Evolutionary conservation across 148 eudicot species (phyloP).

Genomic region (Dysphania ambrosioides): DNA sequence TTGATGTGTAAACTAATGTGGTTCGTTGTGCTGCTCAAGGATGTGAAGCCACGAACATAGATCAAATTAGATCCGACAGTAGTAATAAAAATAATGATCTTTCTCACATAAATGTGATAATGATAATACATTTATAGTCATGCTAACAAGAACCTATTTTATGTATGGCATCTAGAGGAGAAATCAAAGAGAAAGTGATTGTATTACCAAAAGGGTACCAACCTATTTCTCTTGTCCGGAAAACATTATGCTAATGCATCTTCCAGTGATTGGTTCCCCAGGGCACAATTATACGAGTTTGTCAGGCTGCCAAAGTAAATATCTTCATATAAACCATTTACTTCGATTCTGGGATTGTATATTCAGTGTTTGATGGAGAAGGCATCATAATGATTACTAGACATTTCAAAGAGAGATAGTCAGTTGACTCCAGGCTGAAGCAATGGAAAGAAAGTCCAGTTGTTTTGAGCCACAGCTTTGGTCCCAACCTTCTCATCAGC

Average conservation of each 20-base stretch:
- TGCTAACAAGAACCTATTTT: slow-evolving; percentile 18
- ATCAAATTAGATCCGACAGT: not conserved
- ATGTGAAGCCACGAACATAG: not conserved
- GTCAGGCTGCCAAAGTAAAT: slow-evolving; percentile 12
- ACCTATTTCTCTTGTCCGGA: slow-evolving; percentile 14
- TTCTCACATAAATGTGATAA: slow-evolving; percentile 21
- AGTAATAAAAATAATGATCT: slow-evolving; percentile 2
- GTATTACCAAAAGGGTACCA: slow-evolving; percentile 5
- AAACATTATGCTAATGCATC: slow-evolving; percentile 3
- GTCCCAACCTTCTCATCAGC: slow-evolving; percentile 49
- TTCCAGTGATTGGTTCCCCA: slow-evolving; percentile 2
- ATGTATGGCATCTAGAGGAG: slow-evolving; percentile 17
- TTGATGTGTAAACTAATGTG: not conserved
- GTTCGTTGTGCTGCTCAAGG: not conserved
- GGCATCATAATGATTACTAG: slow-evolving; percentile 7
- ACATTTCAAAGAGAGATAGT: slow-evolving; percentile 11
- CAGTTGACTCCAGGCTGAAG: slow-evolving; percentile 63
- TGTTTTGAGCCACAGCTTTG: slow-evolving; percentile 43
- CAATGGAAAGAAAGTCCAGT: slow-evolving; percentile 90
- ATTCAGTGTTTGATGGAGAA: slow-evolving; percentile 9
- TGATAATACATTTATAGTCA: slow-evolving; percentile 21
- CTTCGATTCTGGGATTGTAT: slow-evolving; percentile 8
- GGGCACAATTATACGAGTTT: slow-evolving; percentile 11
- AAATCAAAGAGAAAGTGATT: slow-evolving; percentile 14
- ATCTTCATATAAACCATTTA: slow-evolving; percentile 9